Evolutionary conservation across 1,284 basidiomycete species (phyloP), one percentile per base, ranked within the genome.

Genomic region (Gastroboletus turbinatus): DNA sequence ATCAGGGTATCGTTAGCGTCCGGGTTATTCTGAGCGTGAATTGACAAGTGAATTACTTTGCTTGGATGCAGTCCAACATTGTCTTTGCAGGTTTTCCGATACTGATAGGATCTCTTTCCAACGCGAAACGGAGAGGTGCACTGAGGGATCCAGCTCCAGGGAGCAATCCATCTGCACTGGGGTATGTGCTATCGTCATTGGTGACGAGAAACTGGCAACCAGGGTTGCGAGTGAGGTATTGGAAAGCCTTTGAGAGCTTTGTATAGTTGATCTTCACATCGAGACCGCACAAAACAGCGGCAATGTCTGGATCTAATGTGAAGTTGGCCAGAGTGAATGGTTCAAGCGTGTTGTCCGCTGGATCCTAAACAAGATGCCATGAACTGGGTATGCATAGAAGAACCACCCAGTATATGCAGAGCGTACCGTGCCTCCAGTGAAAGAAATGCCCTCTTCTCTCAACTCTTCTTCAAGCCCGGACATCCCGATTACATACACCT

Each of bases 401-500:
- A 39, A 32, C 30, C 30, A 38, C 27, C 46, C 27, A 53, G 39
- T 17, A 50, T 29, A 10, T 46, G 38, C 13, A 46, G 35, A 27
- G 70, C 83, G 63, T 65, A 94, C 95, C 25, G 93, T 94, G 57
- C 97, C 97, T 32, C 97, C 97, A 47, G 87, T 76, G 71, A 84
- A 88, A 11, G 78, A 67, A 50, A 98, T 81, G 10, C 94, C 95
- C 66, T 96, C 94, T 29, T 87, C 84, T 25, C 77, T 81, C 47
- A 99, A 78, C 75, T 99, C 97, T 65, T 98, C 92, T 73, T 98
- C 96, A 42, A 99, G 77, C 0, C 96, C 96, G 42, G 80, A 73
- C 85, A 95, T 92, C 2, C 97, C 97, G 56, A 99, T 90, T 14
- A 99, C 92, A 73, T 96, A 99, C 8, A 97, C 96, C 72, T 92